Percentiles rank a stretch among this genome's conserved stretches.
phyloP scores from a whole-genome alignment of 768 basidiomycete species.

The Tricholoma flavovirens region DNA sequence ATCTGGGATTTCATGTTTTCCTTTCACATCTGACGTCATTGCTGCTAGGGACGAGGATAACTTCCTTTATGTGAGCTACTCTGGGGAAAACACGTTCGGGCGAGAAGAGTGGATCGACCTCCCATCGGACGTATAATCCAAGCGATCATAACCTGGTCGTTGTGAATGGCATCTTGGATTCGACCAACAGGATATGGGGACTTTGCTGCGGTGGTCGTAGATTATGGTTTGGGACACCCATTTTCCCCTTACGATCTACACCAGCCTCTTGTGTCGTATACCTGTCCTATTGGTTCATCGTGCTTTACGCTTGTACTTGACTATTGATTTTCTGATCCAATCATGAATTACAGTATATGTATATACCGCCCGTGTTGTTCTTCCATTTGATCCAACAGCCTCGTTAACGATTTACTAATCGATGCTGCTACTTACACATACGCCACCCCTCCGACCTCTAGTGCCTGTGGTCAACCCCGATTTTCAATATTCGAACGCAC shows the following conservation, averaged over 20 bases:
- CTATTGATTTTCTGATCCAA: conserved; percentile 12
- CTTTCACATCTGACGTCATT: conserved; percentile 21
- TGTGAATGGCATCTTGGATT: conserved; percentile 16
- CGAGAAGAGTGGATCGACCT: conserved; percentile 44
- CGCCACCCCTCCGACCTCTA: too few relatives aligned
- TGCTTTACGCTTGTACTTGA: conserved; percentile 23
- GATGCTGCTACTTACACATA: too few relatives aligned
- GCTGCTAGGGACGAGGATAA: conserved; percentile 91
- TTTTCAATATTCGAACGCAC: too few relatives aligned
- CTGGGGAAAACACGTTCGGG: conserved; percentile 96
- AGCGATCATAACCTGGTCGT: conserved; percentile 1
- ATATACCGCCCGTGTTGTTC: conserved; percentile 6
- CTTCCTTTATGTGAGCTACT: conserved; percentile 98
- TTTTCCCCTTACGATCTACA: conserved; percentile 2
- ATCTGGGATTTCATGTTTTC: conserved; percentile 1
- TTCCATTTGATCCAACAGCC: neutral
- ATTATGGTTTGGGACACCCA: conserved; percentile 9
- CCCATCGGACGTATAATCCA: conserved; percentile 37
- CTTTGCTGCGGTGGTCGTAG: conserved; percentile 8
- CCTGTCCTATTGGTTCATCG: conserved; percentile 10
- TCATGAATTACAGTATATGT: conserved; percentile 14
- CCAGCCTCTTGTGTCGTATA: conserved; percentile 14
- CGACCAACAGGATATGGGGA: conserved; percentile 10
- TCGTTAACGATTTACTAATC: neutral
- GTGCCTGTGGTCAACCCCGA: too few relatives aligned